Evolutionary conservation across 73 alveolate genomes (phyloP), one percentile per base, ranked within the genome.

Genomic region (Paramecium sexaurelia): DNA sequence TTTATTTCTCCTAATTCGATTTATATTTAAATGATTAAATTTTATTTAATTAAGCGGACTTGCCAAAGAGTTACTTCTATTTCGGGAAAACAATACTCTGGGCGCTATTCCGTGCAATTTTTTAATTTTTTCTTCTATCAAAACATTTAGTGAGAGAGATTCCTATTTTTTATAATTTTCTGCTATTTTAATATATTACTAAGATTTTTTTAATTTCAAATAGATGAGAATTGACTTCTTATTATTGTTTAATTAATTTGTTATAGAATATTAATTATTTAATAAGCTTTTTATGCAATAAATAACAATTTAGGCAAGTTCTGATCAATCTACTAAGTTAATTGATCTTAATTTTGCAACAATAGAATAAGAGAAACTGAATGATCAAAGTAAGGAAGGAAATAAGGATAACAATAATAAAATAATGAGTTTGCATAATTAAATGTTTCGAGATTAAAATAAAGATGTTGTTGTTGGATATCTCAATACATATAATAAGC

Each of bases 51-150:
- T 61, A 61, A 61, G 43, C 83, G 83, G 83, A 61, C 83, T 61
- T 61, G 83, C 83, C 47, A 61, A 26, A 61, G 83, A 61, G 83
- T 61, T 61, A 61, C 83, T 29, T 61, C 83, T 61, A n/a, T 61
- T 61, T 0, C 47, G 7, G 83, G 83, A 61, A 61, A 1, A 41
- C 83, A 32, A 11, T 61, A 61, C 83, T 61, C 83, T 61, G 83
- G 83, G 83, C 83, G 83, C 83, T 61, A 61, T 32, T 61, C 83
- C 83, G 83, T 61, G 83, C 83, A 6, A n/a, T 61, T 61, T 57
- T 61, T 61, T 51, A 51, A 43, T 43, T 20, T 43, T 13, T 43
- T 43, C 24, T 9, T 4, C 1, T 9, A 0, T 43, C 22, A n/a
- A 39, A 39, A 1, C 51, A 39, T 39, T 1, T 39, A 7, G 15